Evolutionary conservation across 2,329 filamentous ascomycete species (phyloP).

Genomic region (Phaeomoniella chlamydospora): DNA sequence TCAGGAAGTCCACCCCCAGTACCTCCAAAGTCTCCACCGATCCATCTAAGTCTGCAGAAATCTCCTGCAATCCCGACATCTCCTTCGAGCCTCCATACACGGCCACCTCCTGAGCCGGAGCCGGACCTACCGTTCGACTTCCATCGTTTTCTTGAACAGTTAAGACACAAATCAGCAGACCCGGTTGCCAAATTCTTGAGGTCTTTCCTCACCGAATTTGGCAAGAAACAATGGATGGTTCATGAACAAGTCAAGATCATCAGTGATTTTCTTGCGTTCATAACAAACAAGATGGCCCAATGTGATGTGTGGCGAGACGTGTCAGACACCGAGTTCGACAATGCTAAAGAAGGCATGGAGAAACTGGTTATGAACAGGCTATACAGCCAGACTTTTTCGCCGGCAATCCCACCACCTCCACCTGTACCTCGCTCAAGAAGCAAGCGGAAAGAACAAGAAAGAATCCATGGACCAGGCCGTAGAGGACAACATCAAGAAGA

Average conservation of each 20-base stretch:
- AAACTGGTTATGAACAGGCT: constrained; percentile 98
- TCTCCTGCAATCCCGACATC: constrained; percentile 16
- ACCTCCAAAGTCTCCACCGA: constrained; percentile 13
- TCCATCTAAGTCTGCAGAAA: constrained; percentile 12
- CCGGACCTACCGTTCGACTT: constrained; percentile 88
- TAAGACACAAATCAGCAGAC: constrained; percentile 93
- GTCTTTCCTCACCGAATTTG: constrained; percentile 88
- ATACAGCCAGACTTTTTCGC: constrained; percentile 92
- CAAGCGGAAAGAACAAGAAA: constrained; percentile 53
- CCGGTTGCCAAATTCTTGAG: constrained; percentile 91
- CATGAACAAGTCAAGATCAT: constrained; percentile 99
- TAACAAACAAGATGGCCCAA: constrained; percentile 93
- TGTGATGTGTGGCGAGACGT: constrained; percentile 96
- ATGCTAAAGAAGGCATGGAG: constrained; percentile 96
- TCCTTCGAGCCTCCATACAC: constrained; percentile 15
- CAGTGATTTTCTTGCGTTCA: constrained; percentile 88
- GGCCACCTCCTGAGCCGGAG: constrained; percentile 56
- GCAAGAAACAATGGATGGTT: constrained; percentile 97
- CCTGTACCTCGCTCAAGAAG: constrained; percentile 53
- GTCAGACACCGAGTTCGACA: constrained; percentile 94
- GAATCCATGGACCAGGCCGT: constrained; percentile 63
- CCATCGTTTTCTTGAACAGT: constrained; percentile 87
- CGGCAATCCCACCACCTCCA: constrained; percentile 72
- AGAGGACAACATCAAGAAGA: constrained; percentile 95
- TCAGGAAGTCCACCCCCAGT: constrained; percentile 10